Evolutionary conservation across 768 basidiomycete species (phyloP).

Genomic region (Tricholoma sp.): DNA sequence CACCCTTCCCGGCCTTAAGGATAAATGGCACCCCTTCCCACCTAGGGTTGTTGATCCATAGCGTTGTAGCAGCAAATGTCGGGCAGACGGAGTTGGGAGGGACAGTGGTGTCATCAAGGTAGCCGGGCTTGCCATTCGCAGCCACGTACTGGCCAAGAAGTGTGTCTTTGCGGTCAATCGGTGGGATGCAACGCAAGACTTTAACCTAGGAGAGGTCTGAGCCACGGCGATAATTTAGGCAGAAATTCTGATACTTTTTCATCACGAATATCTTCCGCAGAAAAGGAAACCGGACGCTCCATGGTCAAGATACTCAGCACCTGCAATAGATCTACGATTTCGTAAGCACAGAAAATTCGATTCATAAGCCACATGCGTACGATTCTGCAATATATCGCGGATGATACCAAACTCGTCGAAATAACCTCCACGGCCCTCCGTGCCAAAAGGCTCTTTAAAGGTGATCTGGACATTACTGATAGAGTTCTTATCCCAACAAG

Average conservation of each 20-base stretch:
- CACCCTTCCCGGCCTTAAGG: conserved; percentile 96
- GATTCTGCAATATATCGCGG: conserved; percentile 96
- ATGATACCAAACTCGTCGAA: conserved; percentile 99
- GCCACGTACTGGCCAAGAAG: conserved; percentile 93
- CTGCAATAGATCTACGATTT: conserved; percentile 76
- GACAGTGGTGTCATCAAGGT: conserved; percentile 94
- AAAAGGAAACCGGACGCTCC: conserved; percentile 97
- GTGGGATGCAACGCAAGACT: conserved; percentile 86
- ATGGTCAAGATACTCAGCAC: conserved; percentile 93
- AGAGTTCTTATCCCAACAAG: conserved; percentile 93
- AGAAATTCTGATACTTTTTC: conserved; percentile 68
- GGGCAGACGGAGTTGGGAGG: conserved; percentile 90
- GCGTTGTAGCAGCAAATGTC: conserved; percentile 85
- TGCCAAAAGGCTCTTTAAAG: conserved; percentile 99
- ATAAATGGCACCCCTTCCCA: conserved; percentile 99
- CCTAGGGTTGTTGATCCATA: conserved; percentile 91
- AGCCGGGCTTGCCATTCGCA: conserved; percentile 94
- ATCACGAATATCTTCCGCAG: conserved; percentile 95
- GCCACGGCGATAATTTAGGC: conserved; percentile 1
- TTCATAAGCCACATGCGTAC: conserved; percentile 44
- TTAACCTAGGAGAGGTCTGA: conserved; percentile 63
- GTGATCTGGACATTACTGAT: conserved; percentile 98
- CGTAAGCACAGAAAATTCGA: conserved; percentile 14
- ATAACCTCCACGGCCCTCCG: conserved; percentile 99
- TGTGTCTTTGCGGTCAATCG: conserved; percentile 70